A percentile compares a stretch with the other conserved stretches of the same genome.
phyloP scores from a whole-genome alignment of 345 rosid species.

The Hibiscus syriacus region DNA sequence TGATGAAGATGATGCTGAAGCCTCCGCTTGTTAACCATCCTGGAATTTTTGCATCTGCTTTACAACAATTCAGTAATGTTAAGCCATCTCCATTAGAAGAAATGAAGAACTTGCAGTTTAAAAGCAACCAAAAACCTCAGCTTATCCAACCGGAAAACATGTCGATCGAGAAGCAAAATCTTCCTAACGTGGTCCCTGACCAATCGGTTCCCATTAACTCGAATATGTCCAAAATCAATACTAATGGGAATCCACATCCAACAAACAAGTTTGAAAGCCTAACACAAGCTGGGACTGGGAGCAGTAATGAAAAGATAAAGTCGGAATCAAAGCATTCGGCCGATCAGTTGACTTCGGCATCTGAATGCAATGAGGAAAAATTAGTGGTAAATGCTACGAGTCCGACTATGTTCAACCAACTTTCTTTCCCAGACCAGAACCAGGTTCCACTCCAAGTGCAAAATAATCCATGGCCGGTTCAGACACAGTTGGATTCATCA shows the following conservation, averaged over 20 bases:
- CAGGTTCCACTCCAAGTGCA: conserved; percentile 32
- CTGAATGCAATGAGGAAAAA: conserved; percentile 35
- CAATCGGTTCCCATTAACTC: conserved; percentile 22
- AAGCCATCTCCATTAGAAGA: too few relatives aligned
- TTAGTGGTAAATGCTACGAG: conserved; percentile 14
- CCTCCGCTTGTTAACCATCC: too few relatives aligned
- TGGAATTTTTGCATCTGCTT: conserved; percentile 23
- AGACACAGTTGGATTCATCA: conserved; percentile 30
- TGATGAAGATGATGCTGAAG: conserved; percentile 46
- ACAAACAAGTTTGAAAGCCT: conserved; percentile 31
- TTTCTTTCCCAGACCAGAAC: conserved; percentile 31
- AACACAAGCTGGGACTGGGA: conserved; percentile 15
- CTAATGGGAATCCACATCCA: conserved; percentile 27
- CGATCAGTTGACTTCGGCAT: conserved; percentile 37
- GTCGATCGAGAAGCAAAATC: conserved; percentile 26
- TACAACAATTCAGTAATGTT: conserved; percentile 30
- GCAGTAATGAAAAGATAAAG: conserved; percentile 27
- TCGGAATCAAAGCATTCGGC: conserved; percentile 37
- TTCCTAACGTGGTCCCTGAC: conserved; percentile 24
- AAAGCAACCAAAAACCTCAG: too few relatives aligned
- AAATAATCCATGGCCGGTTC: conserved; percentile 31
- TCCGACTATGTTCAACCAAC: conserved; percentile 23
- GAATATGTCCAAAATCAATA: conserved; percentile 32
- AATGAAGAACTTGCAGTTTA: too few relatives aligned
- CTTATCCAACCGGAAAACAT: conserved; percentile 29